Conservation (phyloP, 176 grass and related monocot genomes). For the Oryza coarctata region DNA sequence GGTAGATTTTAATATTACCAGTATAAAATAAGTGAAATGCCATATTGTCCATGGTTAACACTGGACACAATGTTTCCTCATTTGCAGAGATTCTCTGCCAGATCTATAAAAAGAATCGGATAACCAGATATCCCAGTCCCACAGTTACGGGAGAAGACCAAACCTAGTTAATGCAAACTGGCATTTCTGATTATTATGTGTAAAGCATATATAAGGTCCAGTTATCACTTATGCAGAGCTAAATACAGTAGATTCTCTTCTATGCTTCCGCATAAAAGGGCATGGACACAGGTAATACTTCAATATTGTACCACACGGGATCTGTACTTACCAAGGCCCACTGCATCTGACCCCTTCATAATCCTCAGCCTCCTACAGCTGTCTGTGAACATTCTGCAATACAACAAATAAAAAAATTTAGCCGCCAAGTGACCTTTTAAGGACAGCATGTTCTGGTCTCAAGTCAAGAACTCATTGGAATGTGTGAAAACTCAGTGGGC, state of each 20-base stretch:
- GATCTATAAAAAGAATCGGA: not conserved
- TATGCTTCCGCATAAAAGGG: conserved; percentile 8
- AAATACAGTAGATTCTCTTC: conserved; percentile 29
- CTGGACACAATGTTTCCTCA: not conserved
- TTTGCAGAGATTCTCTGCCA: not conserved
- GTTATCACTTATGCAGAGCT: not conserved
- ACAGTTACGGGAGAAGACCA: not conserved
- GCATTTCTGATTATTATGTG: not conserved
- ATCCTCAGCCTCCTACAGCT: conserved; percentile 57
- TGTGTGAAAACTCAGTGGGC: conserved; percentile 5
- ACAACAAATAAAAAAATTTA: conserved; percentile 24
- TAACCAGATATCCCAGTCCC: not conserved
- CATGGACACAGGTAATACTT: conserved; percentile 1
- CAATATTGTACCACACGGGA: not conserved
- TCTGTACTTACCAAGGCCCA: conserved; percentile 53
- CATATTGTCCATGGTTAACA: not conserved
- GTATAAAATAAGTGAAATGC: not conserved
- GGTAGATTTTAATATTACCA: not conserved
- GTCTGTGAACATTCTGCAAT: conserved; percentile 50
- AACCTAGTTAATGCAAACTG: conserved; percentile 27
- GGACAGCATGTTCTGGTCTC: conserved; percentile 19
- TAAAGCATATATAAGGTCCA: conserved; percentile 9
- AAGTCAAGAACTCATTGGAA: conserved; percentile 15
- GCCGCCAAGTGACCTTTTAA: not conserved
- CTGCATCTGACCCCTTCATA: conserved; percentile 61